Conservation (phyloP, 2,329 filamentous ascomycete species). For the Exophiala oligosperma region DNA sequence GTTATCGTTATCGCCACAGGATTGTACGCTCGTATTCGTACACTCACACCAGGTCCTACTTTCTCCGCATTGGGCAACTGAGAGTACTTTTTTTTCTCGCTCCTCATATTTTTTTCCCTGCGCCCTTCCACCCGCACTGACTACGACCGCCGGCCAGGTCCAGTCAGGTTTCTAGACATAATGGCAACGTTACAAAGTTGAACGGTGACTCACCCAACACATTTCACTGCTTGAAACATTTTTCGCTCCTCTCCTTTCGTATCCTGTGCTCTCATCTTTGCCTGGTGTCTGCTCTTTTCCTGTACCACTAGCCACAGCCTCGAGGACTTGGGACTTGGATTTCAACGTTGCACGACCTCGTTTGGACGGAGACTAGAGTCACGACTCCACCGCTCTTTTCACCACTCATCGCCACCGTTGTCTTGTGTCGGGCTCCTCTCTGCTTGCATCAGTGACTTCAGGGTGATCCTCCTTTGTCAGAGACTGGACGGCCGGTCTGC, state of each 20-base stretch:
- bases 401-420: background rate
- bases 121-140: background rate
- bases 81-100: background rate
- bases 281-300: background rate
- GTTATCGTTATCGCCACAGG: background rate
- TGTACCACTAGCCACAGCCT: conserved; percentile 4
- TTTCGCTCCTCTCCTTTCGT: background rate
- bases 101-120: background rate
- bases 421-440: background rate
- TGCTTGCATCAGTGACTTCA: background rate
- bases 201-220: background rate
- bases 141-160: background rate
- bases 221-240: background rate
- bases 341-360: conserved; percentile 12
- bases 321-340: background rate
- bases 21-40: too few relatives aligned
- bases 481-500: background rate
- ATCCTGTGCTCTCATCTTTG: background rate
- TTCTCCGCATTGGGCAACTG: background rate
- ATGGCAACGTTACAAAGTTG: background rate
- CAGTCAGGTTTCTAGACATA: background rate
- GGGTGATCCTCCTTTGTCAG: background rate
- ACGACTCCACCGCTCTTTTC: conserved; percentile 22
- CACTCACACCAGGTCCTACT: too few relatives aligned
- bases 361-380: conserved; percentile 16